Evolutionary conservation across 1,139 yeast genomes (phyloP), one percentile per base, ranked within the genome.

Genomic region (Nakaseomyces kungkrabaensis): DNA sequence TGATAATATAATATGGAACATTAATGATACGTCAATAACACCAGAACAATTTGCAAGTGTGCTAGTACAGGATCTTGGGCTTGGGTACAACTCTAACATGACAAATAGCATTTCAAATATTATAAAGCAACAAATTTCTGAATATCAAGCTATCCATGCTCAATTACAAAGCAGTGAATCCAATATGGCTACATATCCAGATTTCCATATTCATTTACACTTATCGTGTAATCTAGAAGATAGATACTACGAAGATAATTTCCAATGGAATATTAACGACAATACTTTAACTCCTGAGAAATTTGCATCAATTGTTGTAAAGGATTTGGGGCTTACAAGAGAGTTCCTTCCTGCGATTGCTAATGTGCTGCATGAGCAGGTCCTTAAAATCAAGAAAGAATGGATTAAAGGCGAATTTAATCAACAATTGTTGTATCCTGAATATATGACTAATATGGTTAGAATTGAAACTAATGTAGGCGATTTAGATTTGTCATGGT

Each of bases 271-370:
- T 63, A 72, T 92, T 52, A 73, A 56, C 47, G 68, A 65, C 43
- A 53, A 54, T 26, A 51, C 58, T 5, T 72, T 75, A n/a, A 80
- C 94, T 0, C 97, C 98, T 0, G 96, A 89, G 63, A 71, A 71
- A 48, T 92, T 92, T 72, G 95, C 97, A 0, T 78, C 76, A 55
- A 77, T 77, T 4, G 89, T 90, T 1, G 96, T 88, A 4, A 76
- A 80, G 41, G 99, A 92, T 59, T 68, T 92, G 65, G 97, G 97
- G 0, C 71, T 92, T 29, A 72, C 84, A 1, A 77, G 89, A 46
- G 98, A 94, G 65, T 92, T 92, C 63, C 78, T 81, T 55, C 95
- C 96, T 0, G 95, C 96, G 0, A 87, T 92, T 52, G 81, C 97
- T 0, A 94, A 86, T 60, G 79, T 96, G 0, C 70, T 92, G 42